phyloP scores from a whole-genome alignment of 345 rosid species.

The Melaleuca alternifolia region DNA sequence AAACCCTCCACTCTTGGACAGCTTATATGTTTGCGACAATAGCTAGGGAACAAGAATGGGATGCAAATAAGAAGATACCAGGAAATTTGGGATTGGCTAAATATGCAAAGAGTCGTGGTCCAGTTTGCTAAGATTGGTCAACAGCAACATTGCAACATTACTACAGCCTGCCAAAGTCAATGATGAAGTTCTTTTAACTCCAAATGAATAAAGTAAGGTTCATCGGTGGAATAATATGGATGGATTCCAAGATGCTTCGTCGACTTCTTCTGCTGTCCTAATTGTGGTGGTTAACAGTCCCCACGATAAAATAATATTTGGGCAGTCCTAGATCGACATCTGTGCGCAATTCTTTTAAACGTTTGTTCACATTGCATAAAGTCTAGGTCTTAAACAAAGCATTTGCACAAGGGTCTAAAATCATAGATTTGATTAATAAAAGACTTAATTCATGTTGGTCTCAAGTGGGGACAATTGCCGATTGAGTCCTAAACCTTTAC shows the following conservation, averaged over 20 bases:
- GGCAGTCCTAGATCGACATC: not conserved
- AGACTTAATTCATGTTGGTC: too few relatives aligned
- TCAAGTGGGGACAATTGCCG: too few relatives aligned
- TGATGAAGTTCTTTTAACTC: not conserved
- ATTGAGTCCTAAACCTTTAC: too few relatives aligned
- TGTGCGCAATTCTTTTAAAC: not conserved
- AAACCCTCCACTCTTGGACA: too few relatives aligned
- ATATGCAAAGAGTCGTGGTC: rapidly evolving
- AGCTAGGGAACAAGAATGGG: too few relatives aligned
- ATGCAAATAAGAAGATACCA: too few relatives aligned
- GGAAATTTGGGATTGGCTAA: rapidly evolving
- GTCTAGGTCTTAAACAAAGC: not conserved
- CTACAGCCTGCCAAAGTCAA: not conserved
- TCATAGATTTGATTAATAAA: not conserved
- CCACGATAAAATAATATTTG: not conserved
- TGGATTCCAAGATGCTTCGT: too few relatives aligned
- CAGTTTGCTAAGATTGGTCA: not conserved
- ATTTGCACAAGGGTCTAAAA: not conserved
- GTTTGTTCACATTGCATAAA: not conserved
- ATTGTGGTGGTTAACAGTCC: too few relatives aligned
- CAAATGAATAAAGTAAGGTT: too few relatives aligned
- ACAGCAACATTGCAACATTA: not conserved
- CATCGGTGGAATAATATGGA: too few relatives aligned
- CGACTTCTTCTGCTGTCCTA: too few relatives aligned
- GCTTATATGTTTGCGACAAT: too few relatives aligned